These are phyloP conservation scores for Diplodia corticola DNA, from an alignment of 2,329 filamentous ascomycete species.

Conservation along the genomic window DNA sequence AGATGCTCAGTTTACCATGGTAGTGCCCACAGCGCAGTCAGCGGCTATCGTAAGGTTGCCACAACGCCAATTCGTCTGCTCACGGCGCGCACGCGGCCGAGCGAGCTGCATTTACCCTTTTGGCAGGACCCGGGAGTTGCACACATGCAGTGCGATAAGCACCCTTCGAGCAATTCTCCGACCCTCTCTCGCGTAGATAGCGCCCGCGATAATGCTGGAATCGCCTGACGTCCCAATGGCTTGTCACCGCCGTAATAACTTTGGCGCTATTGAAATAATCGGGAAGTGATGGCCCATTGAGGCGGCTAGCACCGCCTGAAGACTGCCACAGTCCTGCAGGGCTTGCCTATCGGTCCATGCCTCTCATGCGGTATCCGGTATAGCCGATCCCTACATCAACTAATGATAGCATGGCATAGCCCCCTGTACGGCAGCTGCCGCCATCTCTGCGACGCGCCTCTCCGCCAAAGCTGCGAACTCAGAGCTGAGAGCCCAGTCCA, in stretches of 20 bases:
- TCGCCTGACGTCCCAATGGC: background rate
- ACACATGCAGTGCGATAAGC: background rate
- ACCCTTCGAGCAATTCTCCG: background rate
- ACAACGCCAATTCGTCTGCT: background rate
- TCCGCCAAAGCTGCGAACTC: background rate
- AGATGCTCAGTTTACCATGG: background rate
- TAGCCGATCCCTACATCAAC: background rate
- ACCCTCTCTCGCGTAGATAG: background rate
- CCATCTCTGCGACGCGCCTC: background rate
- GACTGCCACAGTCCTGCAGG: background rate
- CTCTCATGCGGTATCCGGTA: background rate
- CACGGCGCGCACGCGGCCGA: background rate
- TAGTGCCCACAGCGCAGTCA: background rate
- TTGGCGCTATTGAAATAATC: background rate
- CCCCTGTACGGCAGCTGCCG: background rate
- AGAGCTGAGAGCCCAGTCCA: background rate
- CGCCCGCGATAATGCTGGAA: background rate
- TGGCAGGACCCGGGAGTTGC: background rate
- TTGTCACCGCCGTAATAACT: background rate
- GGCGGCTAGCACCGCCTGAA: background rate
- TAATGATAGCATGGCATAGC: background rate
- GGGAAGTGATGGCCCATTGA: background rate
- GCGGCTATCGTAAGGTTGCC: background rate
- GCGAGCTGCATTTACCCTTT: background rate
- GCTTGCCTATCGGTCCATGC: background rate